Evolutionary conservation across 495 filamentous ascomycete species (phyloP), one percentile per base, ranked within the genome.

Genomic region (Talaromyces liani): DNA sequence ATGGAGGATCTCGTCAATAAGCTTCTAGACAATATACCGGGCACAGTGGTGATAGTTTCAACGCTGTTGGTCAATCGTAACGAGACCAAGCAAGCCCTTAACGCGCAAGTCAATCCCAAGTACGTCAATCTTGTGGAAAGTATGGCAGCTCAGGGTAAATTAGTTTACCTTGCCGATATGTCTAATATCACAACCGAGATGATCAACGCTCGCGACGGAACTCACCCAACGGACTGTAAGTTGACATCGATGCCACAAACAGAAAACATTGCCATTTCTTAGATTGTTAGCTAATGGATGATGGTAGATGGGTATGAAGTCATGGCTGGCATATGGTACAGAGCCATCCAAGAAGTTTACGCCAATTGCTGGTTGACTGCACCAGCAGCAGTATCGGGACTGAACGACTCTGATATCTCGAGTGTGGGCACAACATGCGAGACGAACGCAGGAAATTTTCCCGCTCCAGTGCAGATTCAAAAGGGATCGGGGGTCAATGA

Each of bases 121-220:
- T 59, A 34, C 6, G 16, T 59, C 3, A 36, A 59, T 49, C 4
- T 56, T 1, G 54, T 56, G 3, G 54, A 56, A 31, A 56, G 31
- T 0, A 1, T 56, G 2, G 54, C 54, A 2, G 54, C 12, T 56
- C 22, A 25, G 54, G 24, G 54, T 2, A 56, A 56, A 6, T 56
- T 56, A 25, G 54, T 56, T 31, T 56, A 56, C 6, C 54, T 56
- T 56, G 54, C 54, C 14, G 54, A 56, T 56, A 56, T 56, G 54
- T 56, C 54, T 12, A 22, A 2, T 31, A 56, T 56, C 54, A 56
- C 18, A 27, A 56, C 54, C n/a, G 54, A 56, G n/a, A 56, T 56
- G 54, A 56, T 56, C n/a, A 56, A 56, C 24, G 54, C 54, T 24
- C 54, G 54, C 1, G 45, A 49, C 20, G 45, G 45, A 49, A 49